A percentile compares a stretch with the other conserved stretches of the same genome.
These are phyloP conservation scores for Mucor sp. DNA, from an alignment of 371 early-diverging fungal genomes.

Conservation along the genomic window DNA sequence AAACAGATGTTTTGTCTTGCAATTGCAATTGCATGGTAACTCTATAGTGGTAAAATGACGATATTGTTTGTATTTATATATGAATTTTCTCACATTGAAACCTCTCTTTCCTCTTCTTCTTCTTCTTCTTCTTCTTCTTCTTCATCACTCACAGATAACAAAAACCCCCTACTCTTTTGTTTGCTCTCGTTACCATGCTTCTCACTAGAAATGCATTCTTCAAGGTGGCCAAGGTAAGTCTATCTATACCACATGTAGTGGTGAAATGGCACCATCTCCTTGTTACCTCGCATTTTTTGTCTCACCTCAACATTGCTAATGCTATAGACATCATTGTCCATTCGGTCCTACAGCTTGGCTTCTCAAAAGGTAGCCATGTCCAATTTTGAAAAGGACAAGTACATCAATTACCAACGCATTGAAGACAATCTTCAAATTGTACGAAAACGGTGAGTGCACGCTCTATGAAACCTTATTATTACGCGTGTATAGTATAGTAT, in stretches of 20 bases:
- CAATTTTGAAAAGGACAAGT: slow-evolving; percentile 78
- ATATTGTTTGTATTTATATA: background rate
- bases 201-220: slow-evolving; percentile 12
- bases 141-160: slow-evolving; percentile 13
- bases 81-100: background rate
- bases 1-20: background rate
- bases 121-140: slow-evolving; percentile 7
- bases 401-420: slow-evolving; percentile 92
- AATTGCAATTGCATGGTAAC: background rate
- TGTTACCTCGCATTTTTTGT: background rate
- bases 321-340: background rate
- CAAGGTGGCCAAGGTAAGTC: slow-evolving; percentile 34
- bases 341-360: slow-evolving; percentile 29
- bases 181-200: background rate
- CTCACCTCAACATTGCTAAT: background rate
- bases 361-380: slow-evolving; percentile 84
- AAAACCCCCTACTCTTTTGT: slow-evolving; percentile 21
- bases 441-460: slow-evolving; percentile 70
- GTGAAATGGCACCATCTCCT: background rate
- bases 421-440: slow-evolving; percentile 91
- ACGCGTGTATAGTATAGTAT: background rate
- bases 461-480: too few species aligned
- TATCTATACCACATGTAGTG: too few species aligned
- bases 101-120: slow-evolving; percentile 9
- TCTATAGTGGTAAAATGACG: background rate